phyloP scores from a whole-genome alignment of 176 grass and related monocot species.

The Rhynchospora tenuis region DNA sequence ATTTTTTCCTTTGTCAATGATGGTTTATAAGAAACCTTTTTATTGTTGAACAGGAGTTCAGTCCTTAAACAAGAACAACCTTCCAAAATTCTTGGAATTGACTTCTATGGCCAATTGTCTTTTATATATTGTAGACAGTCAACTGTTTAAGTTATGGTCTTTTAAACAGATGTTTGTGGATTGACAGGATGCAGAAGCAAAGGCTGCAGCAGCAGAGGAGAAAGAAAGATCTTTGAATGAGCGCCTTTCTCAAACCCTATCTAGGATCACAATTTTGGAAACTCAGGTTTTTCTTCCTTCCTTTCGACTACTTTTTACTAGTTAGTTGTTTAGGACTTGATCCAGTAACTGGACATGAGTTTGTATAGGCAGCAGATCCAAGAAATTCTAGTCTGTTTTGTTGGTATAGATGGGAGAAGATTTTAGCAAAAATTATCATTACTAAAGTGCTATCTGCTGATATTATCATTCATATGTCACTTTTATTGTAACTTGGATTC shows the following conservation, averaged over 20 bases:
- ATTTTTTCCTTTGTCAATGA: neutral
- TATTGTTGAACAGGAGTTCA: neutral
- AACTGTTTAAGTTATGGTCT: neutral
- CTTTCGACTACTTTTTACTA: neutral
- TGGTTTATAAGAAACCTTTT: neutral
- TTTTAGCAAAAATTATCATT: too few relatives aligned
- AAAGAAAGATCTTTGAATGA: conserved; percentile 86
- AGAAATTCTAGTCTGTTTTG: too few relatives aligned
- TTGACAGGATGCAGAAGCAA: conserved; percentile 98
- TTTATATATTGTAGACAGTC: neutral
- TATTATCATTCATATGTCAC: too few relatives aligned
- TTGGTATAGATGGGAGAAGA: too few relatives aligned
- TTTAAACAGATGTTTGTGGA: conserved; percentile 6
- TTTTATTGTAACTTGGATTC: neutral
- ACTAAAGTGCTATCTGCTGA: too few relatives aligned
- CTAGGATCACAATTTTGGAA: conserved; percentile 85
- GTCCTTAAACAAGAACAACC: neutral
- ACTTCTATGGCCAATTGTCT: neutral
- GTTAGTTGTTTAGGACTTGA: neutral
- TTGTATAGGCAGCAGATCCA: too few relatives aligned
- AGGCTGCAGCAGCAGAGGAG: conserved; percentile 94
- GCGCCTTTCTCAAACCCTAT: conserved; percentile 70
- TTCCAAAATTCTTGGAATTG: neutral
- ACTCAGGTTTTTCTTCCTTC: conserved; percentile 62
- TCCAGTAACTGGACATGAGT: neutral